A percentile compares a stretch with the other conserved stretches of the same genome.
Conservation (phyloP, 1,139 yeast genomes). For the Insectozyma bohioensis region DNA sequence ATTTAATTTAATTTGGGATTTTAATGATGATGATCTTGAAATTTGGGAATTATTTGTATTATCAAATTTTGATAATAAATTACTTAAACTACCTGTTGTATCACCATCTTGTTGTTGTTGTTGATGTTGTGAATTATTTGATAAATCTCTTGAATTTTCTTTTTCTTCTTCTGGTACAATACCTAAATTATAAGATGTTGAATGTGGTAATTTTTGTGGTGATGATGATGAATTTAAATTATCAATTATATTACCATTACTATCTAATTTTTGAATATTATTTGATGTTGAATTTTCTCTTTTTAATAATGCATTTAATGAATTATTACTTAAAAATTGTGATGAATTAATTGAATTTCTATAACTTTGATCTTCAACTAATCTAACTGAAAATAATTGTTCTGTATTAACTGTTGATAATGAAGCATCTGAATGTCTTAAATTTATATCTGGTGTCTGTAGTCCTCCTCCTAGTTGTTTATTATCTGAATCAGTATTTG, state of each 20-base stretch:
- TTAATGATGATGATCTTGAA: conserved; percentile 7
- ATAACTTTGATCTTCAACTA: conserved; percentile 58
- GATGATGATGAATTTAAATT: conserved; percentile 8
- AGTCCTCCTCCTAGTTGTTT: conserved; percentile 11
- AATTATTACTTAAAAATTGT: conserved; percentile 30
- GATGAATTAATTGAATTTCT: conserved; percentile 38
- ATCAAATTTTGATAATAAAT: conserved; percentile 26
- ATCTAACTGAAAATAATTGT: conserved; percentile 75
- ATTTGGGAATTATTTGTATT: background rate
- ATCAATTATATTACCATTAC: conserved; percentile 53
- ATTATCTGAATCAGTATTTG: conserved; percentile 34
- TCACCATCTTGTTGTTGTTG: conserved; percentile 4
- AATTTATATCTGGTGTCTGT: conserved; percentile 15
- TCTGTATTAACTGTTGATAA: conserved; percentile 85
- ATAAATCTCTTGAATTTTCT: conserved; percentile 19
- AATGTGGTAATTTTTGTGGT: conserved; percentile 14
- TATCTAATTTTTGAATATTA: conserved; percentile 52
- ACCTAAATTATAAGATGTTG: conserved; percentile 32
- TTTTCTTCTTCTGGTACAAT: conserved; percentile 32
- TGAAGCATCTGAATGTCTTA: conserved; percentile 60
- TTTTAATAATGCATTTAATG: conserved; percentile 28
- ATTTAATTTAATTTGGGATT: conserved; percentile 1
- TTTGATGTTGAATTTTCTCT: conserved; percentile 35
- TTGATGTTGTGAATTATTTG: conserved; percentile 1
- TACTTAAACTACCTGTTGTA: conserved; percentile 21